Conservation (phyloP, 345 rosid species). For the Murraya koenigii region DNA sequence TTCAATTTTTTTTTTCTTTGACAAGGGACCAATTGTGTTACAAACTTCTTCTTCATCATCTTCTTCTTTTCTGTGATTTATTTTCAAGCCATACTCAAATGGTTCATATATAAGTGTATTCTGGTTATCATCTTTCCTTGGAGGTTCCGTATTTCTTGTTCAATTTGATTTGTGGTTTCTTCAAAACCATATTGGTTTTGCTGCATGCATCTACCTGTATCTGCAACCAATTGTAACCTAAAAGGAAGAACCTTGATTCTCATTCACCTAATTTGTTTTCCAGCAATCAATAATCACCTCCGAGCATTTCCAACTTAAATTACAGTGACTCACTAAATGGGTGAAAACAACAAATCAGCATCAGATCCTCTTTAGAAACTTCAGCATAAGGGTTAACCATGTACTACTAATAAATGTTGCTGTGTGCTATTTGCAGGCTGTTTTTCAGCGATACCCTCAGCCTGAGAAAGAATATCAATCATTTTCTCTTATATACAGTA, state of each 20-base stretch:
- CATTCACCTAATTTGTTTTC: background rate
- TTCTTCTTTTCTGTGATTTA: background rate
- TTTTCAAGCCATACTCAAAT: background rate
- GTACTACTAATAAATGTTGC: background rate
- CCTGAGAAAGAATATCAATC: slow-evolving; percentile 81
- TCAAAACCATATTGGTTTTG: background rate
- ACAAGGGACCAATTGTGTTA: background rate
- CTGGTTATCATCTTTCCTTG: background rate
- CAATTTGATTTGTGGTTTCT: background rate
- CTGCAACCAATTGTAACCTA: background rate
- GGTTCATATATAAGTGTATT: background rate
- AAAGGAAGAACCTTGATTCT: background rate
- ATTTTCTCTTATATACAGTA: slow-evolving; percentile 72
- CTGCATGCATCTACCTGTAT: background rate
- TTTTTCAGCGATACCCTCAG: slow-evolving; percentile 66
- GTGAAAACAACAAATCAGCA: background rate
- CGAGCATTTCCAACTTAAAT: background rate
- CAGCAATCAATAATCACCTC: background rate
- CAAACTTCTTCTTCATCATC: background rate
- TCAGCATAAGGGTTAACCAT: background rate
- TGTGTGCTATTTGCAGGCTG: slow-evolving; percentile 45
- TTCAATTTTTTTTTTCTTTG: background rate
- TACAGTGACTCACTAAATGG: background rate
- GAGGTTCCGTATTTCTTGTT: background rate
- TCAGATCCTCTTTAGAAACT: background rate